phyloP scores from a whole-genome alignment of 371 early-diverging fungal genomes.

The Mucor piriformis region DNA sequence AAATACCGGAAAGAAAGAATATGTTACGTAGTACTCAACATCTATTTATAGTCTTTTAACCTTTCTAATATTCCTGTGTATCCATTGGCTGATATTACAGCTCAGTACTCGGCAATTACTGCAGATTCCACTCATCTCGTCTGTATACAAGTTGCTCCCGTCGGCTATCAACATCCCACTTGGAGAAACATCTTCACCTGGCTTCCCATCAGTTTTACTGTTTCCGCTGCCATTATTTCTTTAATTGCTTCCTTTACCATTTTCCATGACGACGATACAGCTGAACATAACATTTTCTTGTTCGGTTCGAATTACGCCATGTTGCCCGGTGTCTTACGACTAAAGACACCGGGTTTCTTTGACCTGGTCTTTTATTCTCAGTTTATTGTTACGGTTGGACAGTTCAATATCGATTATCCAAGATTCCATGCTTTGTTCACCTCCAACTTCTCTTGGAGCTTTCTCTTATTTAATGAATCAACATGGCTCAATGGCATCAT shows the following conservation, averaged over 20 bases:
- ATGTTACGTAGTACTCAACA: neutral
- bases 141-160: conserved; percentile 48
- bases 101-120: conserved; percentile 36
- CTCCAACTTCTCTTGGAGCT: conserved; percentile 62
- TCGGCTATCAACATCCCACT: conserved; percentile 51
- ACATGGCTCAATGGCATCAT: conserved; percentile 20
- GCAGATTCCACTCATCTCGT: conserved; percentile 33
- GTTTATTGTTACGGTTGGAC: conserved; percentile 54
- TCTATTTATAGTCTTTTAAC: conserved; percentile 23
- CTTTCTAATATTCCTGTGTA: conserved; percentile 22
- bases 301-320: conserved; percentile 58
- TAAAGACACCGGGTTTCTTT: conserved; percentile 60
- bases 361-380: conserved; percentile 59
- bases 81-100: conserved; percentile 45
- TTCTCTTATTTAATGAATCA: conserved; percentile 34
- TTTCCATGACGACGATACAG: conserved; percentile 33
- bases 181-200: conserved; percentile 44
- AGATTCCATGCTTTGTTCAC: conserved; percentile 55
- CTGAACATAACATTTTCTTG: conserved; percentile 46
- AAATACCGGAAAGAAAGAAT: neutral
- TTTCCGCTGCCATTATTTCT: conserved; percentile 42
- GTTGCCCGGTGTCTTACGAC: conserved; percentile 47
- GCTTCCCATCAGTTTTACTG: conserved; percentile 50
- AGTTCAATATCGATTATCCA: conserved; percentile 56
- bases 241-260: conserved; percentile 41